A percentile compares a stretch with the other conserved stretches of the same genome.
Conservation (phyloP, 2,329 filamentous ascomycete genomes). For the Myriangium duriaei region DNA sequence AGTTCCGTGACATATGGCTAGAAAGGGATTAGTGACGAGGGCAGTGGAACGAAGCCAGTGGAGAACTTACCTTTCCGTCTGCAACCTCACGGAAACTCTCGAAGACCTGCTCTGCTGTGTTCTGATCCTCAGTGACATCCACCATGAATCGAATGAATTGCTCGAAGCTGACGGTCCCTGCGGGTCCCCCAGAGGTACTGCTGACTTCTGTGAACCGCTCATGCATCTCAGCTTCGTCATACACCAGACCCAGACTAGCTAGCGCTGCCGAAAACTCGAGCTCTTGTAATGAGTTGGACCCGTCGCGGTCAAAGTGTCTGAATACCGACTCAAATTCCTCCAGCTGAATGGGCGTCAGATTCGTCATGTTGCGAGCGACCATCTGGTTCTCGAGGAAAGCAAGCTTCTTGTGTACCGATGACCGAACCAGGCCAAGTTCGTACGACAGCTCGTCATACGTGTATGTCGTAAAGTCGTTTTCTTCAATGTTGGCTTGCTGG, state of each 20-base stretch:
- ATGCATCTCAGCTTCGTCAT: slow-evolving; percentile 97
- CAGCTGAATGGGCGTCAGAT: slow-evolving; percentile 91
- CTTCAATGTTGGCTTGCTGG: slow-evolving; percentile 92
- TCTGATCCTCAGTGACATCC: slow-evolving; percentile 95
- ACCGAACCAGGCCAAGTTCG: slow-evolving; percentile 81
- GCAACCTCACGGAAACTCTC: slow-evolving; percentile 96
- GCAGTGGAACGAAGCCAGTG: too few relatives aligned
- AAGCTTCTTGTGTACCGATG: slow-evolving; percentile 89
- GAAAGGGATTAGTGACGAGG: not conserved
- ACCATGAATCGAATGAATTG: slow-evolving; percentile 99
- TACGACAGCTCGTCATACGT: slow-evolving; percentile 94
- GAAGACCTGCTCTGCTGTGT: slow-evolving; percentile 96
- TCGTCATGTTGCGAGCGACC: slow-evolving; percentile 96
- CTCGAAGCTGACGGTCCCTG: slow-evolving; percentile 76
- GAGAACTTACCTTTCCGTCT: slow-evolving; percentile 62
- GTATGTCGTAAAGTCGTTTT: slow-evolving; percentile 99
- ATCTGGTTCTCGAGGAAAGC: slow-evolving; percentile 97
- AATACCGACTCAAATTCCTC: slow-evolving; percentile 99
- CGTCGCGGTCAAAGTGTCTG: slow-evolving; percentile 90
- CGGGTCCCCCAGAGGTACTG: slow-evolving; percentile 43
- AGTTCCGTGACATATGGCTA: slow-evolving; percentile 93
- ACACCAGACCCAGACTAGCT: slow-evolving; percentile 88
- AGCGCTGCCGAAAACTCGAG: slow-evolving; percentile 92
- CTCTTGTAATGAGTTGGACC: slow-evolving; percentile 79
- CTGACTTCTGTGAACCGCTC: slow-evolving; percentile 85